phyloP scores from a whole-genome alignment of 306 rosid genomes.

The Medicago arabica region DNA sequence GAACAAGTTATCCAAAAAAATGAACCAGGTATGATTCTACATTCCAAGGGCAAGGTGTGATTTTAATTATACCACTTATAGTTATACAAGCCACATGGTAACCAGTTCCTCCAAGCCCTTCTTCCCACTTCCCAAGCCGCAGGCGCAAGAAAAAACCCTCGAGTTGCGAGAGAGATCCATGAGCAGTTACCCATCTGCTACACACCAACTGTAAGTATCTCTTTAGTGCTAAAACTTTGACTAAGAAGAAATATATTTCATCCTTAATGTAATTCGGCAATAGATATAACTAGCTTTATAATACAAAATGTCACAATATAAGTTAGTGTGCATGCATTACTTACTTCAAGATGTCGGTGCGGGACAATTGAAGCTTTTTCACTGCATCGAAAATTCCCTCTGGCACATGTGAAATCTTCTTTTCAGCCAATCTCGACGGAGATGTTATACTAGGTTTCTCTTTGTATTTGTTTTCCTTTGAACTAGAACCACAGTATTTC shows the following conservation, averaged over 20 bases:
- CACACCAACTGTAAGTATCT: too few relatives aligned
- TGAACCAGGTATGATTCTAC: constrained; percentile 9
- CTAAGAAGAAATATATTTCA: too few relatives aligned
- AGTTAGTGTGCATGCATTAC: constrained; percentile 44
- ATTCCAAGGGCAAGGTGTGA: constrained; percentile 27
- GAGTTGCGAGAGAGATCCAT: constrained; percentile 55
- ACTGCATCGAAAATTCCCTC: constrained; percentile 60
- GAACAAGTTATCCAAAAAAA: neutral
- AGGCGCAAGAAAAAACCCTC: constrained; percentile 88
- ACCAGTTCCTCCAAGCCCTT: constrained; percentile 79
- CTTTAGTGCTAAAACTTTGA: too few relatives aligned
- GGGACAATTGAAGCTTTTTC: constrained; percentile 75
- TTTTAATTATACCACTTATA: constrained; percentile 60
- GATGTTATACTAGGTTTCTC: constrained; percentile 46
- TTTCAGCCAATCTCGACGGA: constrained; percentile 45
- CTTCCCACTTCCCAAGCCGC: constrained; percentile 92
- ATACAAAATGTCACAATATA: constrained; percentile 23
- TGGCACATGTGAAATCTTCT: constrained; percentile 51
- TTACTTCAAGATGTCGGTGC: constrained; percentile 78
- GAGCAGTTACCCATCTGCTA: constrained; percentile 73
- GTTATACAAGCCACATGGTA: constrained; percentile 78
- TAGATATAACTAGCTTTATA: too few relatives aligned
- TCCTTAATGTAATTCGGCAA: too few relatives aligned
- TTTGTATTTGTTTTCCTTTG: constrained; percentile 49
- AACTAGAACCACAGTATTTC: constrained; percentile 45